Conservation (phyloP, 164 flowering plant species). For the Vitis rotundifolia region DNA sequence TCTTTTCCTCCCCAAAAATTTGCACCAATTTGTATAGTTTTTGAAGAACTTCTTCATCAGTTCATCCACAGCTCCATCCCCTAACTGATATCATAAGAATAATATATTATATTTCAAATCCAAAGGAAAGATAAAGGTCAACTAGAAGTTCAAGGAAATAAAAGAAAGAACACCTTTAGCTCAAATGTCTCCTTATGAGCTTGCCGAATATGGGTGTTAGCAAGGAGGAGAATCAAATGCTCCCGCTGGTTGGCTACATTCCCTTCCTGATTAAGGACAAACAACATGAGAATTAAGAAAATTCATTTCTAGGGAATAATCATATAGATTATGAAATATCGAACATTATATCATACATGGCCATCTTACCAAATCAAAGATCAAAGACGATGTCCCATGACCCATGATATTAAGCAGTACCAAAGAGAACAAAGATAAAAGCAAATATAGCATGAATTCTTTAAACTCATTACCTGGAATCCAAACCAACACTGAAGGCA, state of each 20-base stretch:
- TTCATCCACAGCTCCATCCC: conserved; percentile 67
- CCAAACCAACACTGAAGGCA: conserved; percentile 78
- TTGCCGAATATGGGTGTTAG: conserved; percentile 67
- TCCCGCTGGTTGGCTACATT: conserved; percentile 92
- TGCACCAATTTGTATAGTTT: conserved; percentile 94
- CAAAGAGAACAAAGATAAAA: neutral
- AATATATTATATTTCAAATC: conserved; percentile 2
- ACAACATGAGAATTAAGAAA: neutral
- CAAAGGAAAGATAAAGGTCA: conserved; percentile 3
- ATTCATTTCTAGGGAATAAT: neutral
- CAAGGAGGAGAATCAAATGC: conserved; percentile 88
- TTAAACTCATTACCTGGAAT: conserved; percentile 67
- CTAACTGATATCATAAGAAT: conserved; percentile 44
- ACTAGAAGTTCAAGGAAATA: neutral
- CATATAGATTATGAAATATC: neutral
- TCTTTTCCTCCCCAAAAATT: conserved; percentile 67
- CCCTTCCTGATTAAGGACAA: conserved; percentile 53
- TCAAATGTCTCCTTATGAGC: conserved; percentile 38
- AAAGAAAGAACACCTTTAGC: conserved; percentile 49
- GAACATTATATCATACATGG: neutral
- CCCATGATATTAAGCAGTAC: neutral
- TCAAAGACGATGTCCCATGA: neutral
- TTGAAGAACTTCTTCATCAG: conserved; percentile 81
- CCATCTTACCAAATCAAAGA: neutral
- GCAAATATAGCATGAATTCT: neutral